Base-by-base conservation (phyloP, 768 basidiomycete species). In the Strobilomyces dryophilus region DNA sequence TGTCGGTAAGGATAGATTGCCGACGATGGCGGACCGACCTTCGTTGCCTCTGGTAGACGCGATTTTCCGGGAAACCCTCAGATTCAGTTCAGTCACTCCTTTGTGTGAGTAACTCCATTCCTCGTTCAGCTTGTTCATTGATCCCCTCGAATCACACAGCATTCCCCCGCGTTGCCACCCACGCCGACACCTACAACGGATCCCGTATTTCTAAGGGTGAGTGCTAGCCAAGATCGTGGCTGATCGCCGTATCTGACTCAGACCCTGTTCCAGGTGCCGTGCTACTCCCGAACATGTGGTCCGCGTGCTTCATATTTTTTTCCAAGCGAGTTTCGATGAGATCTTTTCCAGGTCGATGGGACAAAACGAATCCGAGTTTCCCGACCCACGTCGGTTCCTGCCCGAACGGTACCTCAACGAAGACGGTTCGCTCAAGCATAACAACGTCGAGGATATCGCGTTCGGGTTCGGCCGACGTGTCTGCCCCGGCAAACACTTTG, bases 21-120 rank as follows among this genome's bases (percentile, higher is more conserved):
- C 47, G 1, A 37, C 44, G 1, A 41, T 42, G 5, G 27, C 48
- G 1, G 57, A 59, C 40, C 57, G 58, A 3, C 42, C 45, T 3
- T 47, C 7, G 12, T 35, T 59, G 34, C 57, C 58, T 8, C 45
- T 18, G 5, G 2, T 59, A 1, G 52, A 59, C 26, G 52, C 58
- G 7, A 45, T 59, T 34, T 6, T 51, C 8, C 15, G 42, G 42
- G 42, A 43, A 43, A 43, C 42, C 14, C 12, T 43, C 8, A 14
- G 42, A 27, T 43, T 15, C 11, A 4, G 11, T 10, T 31, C 58
- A 5, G 2, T 29, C 2, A 0, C 2, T 10, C 58, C 58, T 3
- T 14, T 59, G 24, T 42, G 58, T 51, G 34, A 27, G 58, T 41
- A 12, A 8, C 5, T n/a, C 15, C 4, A 7, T 24, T 12, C 2